These are phyloP conservation scores for Globisporangium okanoganense DNA, from an alignment of 352 stramenopile genomes.

Conservation along the genomic window DNA sequence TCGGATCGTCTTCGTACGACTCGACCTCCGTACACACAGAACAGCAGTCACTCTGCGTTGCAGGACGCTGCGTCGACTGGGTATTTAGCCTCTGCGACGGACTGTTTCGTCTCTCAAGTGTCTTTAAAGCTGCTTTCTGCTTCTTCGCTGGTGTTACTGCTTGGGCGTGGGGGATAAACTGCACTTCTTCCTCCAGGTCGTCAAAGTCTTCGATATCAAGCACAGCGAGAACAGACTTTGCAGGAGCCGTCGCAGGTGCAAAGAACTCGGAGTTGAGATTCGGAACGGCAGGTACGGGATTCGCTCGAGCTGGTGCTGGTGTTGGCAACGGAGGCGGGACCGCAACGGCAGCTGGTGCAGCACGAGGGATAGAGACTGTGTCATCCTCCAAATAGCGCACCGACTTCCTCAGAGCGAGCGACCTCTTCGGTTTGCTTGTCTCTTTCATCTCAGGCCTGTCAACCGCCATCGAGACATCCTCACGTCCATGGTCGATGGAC, in stretches of 20 bases:
- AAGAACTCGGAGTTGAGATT: background rate
- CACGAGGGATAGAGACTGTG: background rate
- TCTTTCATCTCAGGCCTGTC: background rate
- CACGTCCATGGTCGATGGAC: background rate
- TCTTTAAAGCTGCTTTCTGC: background rate
- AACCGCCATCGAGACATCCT: background rate
- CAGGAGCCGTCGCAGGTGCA: background rate
- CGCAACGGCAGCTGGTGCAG: background rate
- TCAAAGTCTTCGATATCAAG: conserved; percentile 13
- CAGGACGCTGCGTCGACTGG: background rate
- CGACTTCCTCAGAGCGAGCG: conserved; percentile 9
- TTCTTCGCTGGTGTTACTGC: conserved; percentile 1
- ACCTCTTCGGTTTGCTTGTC: conserved; percentile 6
- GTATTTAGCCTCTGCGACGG: background rate
- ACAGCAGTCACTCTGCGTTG: conserved; percentile 34
- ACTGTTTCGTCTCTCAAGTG: background rate
- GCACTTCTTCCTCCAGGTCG: conserved; percentile 9
- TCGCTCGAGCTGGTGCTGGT: background rate
- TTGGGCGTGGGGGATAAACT: background rate
- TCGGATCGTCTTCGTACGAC: conserved; percentile 85
- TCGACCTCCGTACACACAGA: conserved; percentile 78
- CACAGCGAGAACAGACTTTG: background rate
- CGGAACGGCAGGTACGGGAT: background rate
- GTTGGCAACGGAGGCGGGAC: too few species aligned
- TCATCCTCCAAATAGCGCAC: background rate